A percentile compares a stretch with the other conserved stretches of the same genome.
phyloP scores from a whole-genome alignment of 441 rosid genomes.

The Isatis lusitanica region DNA sequence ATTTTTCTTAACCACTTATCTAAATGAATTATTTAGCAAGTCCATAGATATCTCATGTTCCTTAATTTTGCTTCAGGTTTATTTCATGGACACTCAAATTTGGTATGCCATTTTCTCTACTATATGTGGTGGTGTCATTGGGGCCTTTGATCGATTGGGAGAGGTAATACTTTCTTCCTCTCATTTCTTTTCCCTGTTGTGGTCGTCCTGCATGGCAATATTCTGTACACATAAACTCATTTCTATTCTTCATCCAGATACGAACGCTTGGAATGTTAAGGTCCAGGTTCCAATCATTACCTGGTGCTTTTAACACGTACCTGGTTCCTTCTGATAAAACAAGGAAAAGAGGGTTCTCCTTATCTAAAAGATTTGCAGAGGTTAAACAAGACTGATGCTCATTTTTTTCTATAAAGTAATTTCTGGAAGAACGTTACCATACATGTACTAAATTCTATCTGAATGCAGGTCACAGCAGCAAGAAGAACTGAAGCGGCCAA shows the following conservation, averaged over 20 bases:
- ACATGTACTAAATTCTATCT: constrained; percentile 25
- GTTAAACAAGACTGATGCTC: constrained; percentile 42
- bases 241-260: constrained; percentile 47
- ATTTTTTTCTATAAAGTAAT: constrained; percentile 5
- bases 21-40: constrained; percentile 1
- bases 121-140: constrained; percentile 85
- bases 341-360: constrained; percentile 84
- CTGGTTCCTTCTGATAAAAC: constrained; percentile 89
- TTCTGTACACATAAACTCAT: constrained; percentile 8
- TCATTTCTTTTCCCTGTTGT: constrained; percentile 3
- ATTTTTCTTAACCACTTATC: constrained; percentile 19
- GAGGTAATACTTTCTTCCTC: constrained; percentile 59
- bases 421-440: constrained; percentile 11
- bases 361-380: constrained; percentile 85
- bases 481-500: constrained; percentile 98
- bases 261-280: constrained; percentile 97
- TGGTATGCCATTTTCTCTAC: constrained; percentile 96
- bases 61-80: constrained; percentile 58
- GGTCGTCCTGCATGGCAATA: constrained; percentile 5
- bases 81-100: constrained; percentile 97
- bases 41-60: constrained; percentile 24
- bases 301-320: constrained; percentile 86
- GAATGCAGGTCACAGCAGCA: constrained; percentile 77
- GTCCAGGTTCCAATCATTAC: constrained; percentile 95
- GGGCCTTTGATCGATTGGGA: constrained; percentile 97